Percentiles rank a stretch among this genome's conserved stretches.
These are phyloP conservation scores for Neurospora sp. DNA, from an alignment of 495 filamentous ascomycete genomes.

Conservation along the genomic window DNA sequence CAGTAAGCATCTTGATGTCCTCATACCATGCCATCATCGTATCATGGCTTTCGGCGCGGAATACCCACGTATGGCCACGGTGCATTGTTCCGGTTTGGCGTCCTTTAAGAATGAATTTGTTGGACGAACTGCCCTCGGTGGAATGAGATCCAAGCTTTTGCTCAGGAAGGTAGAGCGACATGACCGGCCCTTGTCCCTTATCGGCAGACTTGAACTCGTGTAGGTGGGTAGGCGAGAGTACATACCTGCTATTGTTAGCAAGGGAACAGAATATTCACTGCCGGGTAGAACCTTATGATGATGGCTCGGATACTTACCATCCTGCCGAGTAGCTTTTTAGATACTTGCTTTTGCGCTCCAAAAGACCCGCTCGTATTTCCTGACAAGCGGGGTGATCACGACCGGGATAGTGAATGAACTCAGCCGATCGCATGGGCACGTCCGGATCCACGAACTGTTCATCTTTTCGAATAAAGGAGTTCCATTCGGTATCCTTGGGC, in stretches of 20 bases:
- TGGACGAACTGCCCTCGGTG: conserved; percentile 71
- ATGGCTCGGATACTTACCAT: conserved; percentile 52
- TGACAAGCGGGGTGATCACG: conserved; percentile 77
- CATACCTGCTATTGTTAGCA: conserved; percentile 62
- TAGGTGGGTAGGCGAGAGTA: conserved; percentile 88
- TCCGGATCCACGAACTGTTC: conserved; percentile 83
- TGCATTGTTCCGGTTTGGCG: conserved; percentile 90
- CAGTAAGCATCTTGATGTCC: conserved; percentile 79
- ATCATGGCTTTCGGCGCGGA: conserved; percentile 87
- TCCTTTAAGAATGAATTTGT: conserved; percentile 96
- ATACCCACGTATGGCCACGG: conserved; percentile 94
- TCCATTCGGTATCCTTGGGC: conserved; percentile 89
- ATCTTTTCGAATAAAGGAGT: conserved; percentile 68
- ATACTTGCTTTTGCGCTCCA: conserved; percentile 98
- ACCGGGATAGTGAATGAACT: conserved; percentile 90
- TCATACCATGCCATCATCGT: conserved; percentile 97
- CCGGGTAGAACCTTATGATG: neutral
- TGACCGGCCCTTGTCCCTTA: conserved; percentile 60
- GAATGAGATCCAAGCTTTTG: conserved; percentile 94
- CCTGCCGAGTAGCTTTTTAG: conserved; percentile 95
- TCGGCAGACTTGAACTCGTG: conserved; percentile 95
- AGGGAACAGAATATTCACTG: neutral
- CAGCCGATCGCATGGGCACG: conserved; percentile 62
- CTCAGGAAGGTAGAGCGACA: conserved; percentile 91
- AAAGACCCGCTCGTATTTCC: conserved; percentile 78